phyloP scores from a whole-genome alignment of 2,329 filamentous ascomycete genomes.

The Aureobasidium lini region DNA sequence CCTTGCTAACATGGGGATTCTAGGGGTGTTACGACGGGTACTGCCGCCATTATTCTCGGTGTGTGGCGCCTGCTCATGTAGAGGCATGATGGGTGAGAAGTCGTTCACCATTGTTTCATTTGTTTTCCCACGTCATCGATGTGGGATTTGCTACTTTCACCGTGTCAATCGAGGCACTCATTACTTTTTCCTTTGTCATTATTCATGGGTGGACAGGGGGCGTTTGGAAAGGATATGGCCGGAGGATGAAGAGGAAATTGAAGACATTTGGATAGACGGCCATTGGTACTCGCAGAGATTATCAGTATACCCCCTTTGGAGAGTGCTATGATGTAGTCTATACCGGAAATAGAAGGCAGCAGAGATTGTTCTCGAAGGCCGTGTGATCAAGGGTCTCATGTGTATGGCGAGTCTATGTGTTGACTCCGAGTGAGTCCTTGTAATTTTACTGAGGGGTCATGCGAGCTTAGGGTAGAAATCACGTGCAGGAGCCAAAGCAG shows the following conservation, averaged over 20 bases:
- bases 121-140: not conserved
- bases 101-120: slow-evolving; percentile 1
- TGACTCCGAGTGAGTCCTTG: not conserved
- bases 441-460: not conserved
- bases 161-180: not conserved
- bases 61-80: slow-evolving; percentile 60
- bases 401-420: not conserved
- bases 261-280: slow-evolving; percentile 2
- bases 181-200: slow-evolving; percentile 4
- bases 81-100: not conserved
- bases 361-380: not conserved
- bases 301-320: slow-evolving; percentile 1
- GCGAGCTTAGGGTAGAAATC: not conserved
- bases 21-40: slow-evolving; percentile 59
- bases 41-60: slow-evolving; percentile 58
- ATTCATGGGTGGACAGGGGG: not conserved
- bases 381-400: not conserved
- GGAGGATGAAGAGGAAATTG: not conserved
- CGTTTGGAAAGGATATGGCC: not conserved
- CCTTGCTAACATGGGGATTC: slow-evolving; percentile 1
- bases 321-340: not conserved
- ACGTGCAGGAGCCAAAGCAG: not conserved
- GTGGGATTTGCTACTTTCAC: not conserved
- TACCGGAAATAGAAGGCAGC: not conserved
- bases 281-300: not conserved